A percentile compares a stretch with the other conserved stretches of the same genome.
Evolutionary conservation across 2,329 filamentous ascomycete genomes (phyloP).

Genomic region (Exserohilum rostratum): DNA sequence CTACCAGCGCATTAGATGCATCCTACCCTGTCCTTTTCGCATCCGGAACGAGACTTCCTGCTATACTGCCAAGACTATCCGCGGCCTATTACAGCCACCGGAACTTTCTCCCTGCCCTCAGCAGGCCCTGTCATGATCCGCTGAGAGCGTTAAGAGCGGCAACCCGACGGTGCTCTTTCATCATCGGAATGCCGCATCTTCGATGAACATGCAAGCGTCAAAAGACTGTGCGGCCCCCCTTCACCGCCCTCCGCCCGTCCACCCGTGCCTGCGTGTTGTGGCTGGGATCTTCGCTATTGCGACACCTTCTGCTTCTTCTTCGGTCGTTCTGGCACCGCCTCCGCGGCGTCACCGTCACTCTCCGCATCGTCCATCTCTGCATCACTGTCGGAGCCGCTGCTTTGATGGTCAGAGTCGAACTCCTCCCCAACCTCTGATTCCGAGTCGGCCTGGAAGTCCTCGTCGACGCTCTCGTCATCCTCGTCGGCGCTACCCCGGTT

Average conservation of each 20-base stretch:
- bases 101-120: conserved; percentile 24
- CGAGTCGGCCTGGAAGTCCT: conserved; percentile 91
- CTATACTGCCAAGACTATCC: conserved; percentile 22
- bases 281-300: conserved; percentile 29
- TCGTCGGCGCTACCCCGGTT: conserved; percentile 93
- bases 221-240: conserved; percentile 22
- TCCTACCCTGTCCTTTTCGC: conserved; percentile 19
- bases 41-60: conserved; percentile 25
- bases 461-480: conserved; percentile 92
- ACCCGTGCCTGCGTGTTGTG: conserved; percentile 9
- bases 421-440: conserved; percentile 97
- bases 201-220: conserved; percentile 29
- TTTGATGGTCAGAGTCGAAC: conserved; percentile 90
- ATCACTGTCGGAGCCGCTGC: conserved; percentile 73
- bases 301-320: conserved; percentile 69
- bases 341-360: conserved; percentile 51
- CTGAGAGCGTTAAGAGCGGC: conserved; percentile 14
- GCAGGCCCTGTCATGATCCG: conserved; percentile 6
- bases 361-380: conserved; percentile 69
- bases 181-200: conserved; percentile 19
- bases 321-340: conserved; percentile 61
- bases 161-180: conserved; percentile 28
- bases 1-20: conserved; percentile 20
- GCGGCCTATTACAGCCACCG: conserved; percentile 23
- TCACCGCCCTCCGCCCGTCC: conserved; percentile 28